Base-by-base conservation (phyloP, 1,284 basidiomycete species). In the Psilocybe mexicana region DNA sequence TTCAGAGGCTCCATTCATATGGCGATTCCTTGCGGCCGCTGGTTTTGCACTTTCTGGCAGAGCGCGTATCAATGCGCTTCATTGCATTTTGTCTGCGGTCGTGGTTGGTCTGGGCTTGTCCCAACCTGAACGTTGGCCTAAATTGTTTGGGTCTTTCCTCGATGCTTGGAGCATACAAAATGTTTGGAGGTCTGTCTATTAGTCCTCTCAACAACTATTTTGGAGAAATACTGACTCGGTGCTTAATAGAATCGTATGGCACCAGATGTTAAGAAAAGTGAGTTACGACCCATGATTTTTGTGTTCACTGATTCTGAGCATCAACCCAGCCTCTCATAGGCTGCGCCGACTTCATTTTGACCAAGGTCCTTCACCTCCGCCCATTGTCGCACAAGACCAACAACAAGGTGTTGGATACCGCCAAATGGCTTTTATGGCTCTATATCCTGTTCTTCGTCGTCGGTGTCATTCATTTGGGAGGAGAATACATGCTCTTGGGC, bases 201-300 rank as follows among this genome's bases (percentile, higher is more conserved):
- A 18, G 18, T 18, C 36, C 40, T 55, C 18, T 2, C 33, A 26
- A 42, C 24, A 5, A 18, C 11, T 2, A 26, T 25, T 24, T 7
- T 43, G 18, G 33, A 25, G 14, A 40, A 14, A 33, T n/a, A 18
- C 53, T 50, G 36, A 51, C 23, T 11, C 18, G 8, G 14, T 50
- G 26, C 12, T 43, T 10, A 18, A 10, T 50, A 70, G 68, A 30
- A 57, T 52, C 50, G 60, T 62, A 33, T 71, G 69, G 69, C 70
- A 71, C 57, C 70, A 70, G 36, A 30, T 68, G 30, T 48, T 70
- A 23, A 63, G 69, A 30, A 66, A 66, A 58, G 70, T 72, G 18
- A 47, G 61, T 38, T 33, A 10, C 1, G 28, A 33, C 30, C 30
- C 7, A n/a, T 44, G 26, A 36, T 46, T 24, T 43, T 36, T 18